Conservation (phyloP, 148 eudicot genomes). For the Rhododendron mucronatum region DNA sequence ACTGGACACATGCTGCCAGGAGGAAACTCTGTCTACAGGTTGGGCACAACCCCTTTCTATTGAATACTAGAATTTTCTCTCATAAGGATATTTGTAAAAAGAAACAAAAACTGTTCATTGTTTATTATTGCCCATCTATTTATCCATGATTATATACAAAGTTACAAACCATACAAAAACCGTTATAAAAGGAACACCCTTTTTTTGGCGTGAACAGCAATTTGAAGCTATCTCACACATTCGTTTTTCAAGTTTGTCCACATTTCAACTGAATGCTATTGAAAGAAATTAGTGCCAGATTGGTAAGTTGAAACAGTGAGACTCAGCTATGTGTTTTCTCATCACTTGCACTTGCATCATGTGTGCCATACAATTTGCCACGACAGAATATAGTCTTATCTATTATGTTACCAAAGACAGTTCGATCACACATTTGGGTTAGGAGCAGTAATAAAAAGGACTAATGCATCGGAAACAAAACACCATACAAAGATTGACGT, state of each 20-base stretch:
- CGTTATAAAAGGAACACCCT: too few species aligned
- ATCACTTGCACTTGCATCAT: too few species aligned
- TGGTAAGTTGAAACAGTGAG: too few species aligned
- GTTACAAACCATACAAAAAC: neutral
- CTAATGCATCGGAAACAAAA: neutral
- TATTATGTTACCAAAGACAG: neutral
- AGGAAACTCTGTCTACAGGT: neutral
- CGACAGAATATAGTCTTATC: neutral
- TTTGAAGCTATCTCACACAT: too few species aligned
- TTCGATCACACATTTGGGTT: neutral
- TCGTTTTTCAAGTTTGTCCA: too few species aligned
- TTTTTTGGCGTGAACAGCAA: too few species aligned
- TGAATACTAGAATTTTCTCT: neutral
- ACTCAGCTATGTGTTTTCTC: too few species aligned
- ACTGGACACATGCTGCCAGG: neutral
- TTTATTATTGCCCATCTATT: neutral
- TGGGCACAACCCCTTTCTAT: neutral
- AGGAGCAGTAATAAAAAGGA: neutral
- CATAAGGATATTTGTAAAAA: neutral
- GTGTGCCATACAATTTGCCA: neutral
- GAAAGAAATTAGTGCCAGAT: too few species aligned
- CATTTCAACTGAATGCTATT: too few species aligned
- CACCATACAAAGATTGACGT: neutral
- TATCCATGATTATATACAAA: neutral
- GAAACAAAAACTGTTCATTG: neutral